Evolutionary conservation across 78 protist species (phyloP).

Genomic region (Chrysochromulina parva): DNA sequence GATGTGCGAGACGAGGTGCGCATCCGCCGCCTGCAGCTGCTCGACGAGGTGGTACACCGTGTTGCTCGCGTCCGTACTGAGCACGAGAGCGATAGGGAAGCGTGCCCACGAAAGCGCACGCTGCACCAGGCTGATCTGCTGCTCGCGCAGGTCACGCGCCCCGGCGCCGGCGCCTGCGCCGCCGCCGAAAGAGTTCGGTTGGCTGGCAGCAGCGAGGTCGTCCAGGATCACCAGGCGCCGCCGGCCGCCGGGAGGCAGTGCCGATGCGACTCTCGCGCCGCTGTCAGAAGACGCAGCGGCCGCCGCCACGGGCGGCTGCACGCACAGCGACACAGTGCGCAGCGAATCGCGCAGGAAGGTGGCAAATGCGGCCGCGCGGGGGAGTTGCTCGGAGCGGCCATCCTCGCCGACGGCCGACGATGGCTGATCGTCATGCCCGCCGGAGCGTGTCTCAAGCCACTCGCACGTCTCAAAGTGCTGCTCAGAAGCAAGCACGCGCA

Average conservation of each 20-base stretch:
- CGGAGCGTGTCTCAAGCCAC: neutral
- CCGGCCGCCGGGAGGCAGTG: neutral
- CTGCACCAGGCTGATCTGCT: neutral
- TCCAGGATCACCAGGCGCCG: neutral
- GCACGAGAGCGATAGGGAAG: neutral
- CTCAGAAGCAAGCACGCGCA: constrained; percentile 47
- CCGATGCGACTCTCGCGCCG: neutral
- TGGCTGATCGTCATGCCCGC: neutral
- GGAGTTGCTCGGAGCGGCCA: neutral
- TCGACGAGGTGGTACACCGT: neutral
- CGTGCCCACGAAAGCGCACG: neutral
- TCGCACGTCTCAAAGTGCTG: neutral
- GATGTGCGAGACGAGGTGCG: neutral
- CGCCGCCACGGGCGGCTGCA: neutral
- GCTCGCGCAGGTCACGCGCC: neutral
- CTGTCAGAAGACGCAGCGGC: neutral
- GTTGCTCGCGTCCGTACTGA: neutral
- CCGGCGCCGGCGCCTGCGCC: neutral
- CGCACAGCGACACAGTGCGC: constrained; percentile 6
- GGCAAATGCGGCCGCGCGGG: neutral
- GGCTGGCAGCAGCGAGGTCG: neutral
- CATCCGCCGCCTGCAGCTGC: neutral
- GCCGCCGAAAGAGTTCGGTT: no score
- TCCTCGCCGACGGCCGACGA: neutral
- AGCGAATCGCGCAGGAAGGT: neutral